A percentile compares a stretch with the other conserved stretches of the same genome.
phyloP scores from a whole-genome alignment of 1,284 basidiomycete genomes.

The Singerocomus inundabilis region DNA sequence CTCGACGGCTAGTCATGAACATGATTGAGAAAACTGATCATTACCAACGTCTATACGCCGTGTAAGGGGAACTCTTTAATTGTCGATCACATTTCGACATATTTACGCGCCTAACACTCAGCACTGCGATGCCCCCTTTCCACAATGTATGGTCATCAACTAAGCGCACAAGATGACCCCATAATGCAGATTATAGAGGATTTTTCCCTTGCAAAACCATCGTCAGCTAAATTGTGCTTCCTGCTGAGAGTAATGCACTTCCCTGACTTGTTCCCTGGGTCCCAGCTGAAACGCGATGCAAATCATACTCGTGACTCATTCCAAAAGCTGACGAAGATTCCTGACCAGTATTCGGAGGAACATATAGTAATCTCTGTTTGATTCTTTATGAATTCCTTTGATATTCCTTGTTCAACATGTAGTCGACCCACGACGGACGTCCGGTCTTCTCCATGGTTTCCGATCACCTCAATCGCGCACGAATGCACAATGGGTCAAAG shows the following conservation, averaged over 20 bases:
- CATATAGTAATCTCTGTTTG: neutral
- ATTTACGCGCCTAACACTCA: neutral
- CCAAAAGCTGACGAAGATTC: slow-evolving; percentile 4
- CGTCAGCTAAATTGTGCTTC: no score
- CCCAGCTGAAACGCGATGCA: slow-evolving; percentile 14
- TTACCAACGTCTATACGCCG: slow-evolving; percentile 3
- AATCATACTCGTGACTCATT: slow-evolving; percentile 1
- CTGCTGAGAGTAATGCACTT: slow-evolving; percentile 15
- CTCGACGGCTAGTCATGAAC: slow-evolving; percentile 8
- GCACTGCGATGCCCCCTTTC: slow-evolving; percentile 7
- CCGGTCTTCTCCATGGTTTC: slow-evolving; percentile 13
- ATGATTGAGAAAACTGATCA: slow-evolving; percentile 6
- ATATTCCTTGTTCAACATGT: neutral
- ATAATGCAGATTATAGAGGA: neutral
- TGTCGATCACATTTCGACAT: neutral
- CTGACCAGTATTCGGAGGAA: slow-evolving; percentile 12
- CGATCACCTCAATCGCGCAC: slow-evolving; percentile 12
- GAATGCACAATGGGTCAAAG: slow-evolving; percentile 3
- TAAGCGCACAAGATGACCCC: slow-evolving; percentile 8
- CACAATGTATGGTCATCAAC: slow-evolving; percentile 17
- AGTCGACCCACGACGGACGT: neutral
- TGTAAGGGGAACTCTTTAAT: slow-evolving; percentile 1
- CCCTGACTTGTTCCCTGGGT: slow-evolving; percentile 25
- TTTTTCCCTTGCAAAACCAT: no score
- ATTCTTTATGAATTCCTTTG: neutral